Conservation (phyloP, 768 basidiomycete genomes). For the Artomyces pyxidatus region DNA sequence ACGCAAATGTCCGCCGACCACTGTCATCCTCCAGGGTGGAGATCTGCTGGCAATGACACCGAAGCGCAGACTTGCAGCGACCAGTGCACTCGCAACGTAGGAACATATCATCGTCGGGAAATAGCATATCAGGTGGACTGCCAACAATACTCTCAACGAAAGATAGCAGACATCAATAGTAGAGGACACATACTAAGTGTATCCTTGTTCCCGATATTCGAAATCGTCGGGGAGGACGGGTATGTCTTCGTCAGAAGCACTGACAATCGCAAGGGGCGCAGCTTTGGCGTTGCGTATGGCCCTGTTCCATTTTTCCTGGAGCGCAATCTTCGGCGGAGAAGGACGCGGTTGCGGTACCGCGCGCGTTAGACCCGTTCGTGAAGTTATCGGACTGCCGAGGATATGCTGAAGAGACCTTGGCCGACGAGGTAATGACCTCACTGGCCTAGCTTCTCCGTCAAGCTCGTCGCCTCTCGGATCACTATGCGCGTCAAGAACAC, state of each 20-base stretch:
- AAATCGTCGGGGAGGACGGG: not conserved
- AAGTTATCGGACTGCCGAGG: not conserved
- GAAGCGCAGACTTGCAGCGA: constrained; percentile 24
- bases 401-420: not conserved
- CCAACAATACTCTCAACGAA: not conserved
- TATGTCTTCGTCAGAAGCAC: not conserved
- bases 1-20: constrained; percentile 31
- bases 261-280: not conserved
- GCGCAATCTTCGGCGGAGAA: not conserved
- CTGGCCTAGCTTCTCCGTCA: not conserved
- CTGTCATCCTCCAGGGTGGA: constrained; percentile 30
- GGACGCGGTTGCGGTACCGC: not conserved
- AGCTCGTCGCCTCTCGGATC: not conserved
- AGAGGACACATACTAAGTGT: not conserved
- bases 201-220: not conserved
- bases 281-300: not conserved
- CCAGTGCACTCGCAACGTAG: constrained; percentile 36
- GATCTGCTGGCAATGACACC: constrained; percentile 42
- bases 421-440: not conserved
- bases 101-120: constrained; percentile 25
- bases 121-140: not conserved
- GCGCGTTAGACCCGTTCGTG: not conserved
- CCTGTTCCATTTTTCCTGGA: not conserved
- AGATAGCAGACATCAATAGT: not conserved
- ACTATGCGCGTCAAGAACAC: not conserved